phyloP scores from a whole-genome alignment of 306 rosid genomes.

The Corylus avellana region DNA sequence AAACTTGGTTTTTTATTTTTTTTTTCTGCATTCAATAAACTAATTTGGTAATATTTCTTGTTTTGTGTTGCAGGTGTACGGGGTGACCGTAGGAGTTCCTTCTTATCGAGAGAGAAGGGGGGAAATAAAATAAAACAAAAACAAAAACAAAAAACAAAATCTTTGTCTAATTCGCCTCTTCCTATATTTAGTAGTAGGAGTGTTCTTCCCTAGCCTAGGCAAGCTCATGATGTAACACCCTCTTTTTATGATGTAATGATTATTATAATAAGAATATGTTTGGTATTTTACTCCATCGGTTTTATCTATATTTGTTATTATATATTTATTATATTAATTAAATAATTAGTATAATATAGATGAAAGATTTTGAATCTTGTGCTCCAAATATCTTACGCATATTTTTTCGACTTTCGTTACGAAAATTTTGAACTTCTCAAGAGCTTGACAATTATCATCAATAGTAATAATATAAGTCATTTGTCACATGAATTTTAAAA shows the following conservation, averaged over 20 bases:
- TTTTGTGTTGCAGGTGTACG: background rate
- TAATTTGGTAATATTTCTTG: background rate
- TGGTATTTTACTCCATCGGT: too few relatives aligned
- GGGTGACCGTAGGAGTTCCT: background rate
- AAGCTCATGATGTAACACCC: background rate
- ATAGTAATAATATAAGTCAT: too few relatives aligned
- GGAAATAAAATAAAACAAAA: background rate
- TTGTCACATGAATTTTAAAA: too few relatives aligned
- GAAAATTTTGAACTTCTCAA: too few relatives aligned
- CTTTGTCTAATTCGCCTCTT: background rate
- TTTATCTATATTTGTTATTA: too few relatives aligned
- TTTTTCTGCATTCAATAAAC: background rate
- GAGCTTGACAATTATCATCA: too few relatives aligned
- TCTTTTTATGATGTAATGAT: background rate
- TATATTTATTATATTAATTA: too few relatives aligned
- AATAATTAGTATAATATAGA: too few relatives aligned
- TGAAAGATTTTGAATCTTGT: too few relatives aligned
- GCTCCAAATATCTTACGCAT: too few relatives aligned
- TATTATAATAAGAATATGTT: background rate
- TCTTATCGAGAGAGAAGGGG: background rate
- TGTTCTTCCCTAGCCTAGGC: background rate
- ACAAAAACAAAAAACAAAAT: background rate
- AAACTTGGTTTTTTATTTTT: too few relatives aligned
- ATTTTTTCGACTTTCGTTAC: too few relatives aligned
- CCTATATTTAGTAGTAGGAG: background rate